Evolutionary conservation across 1,284 basidiomycete genomes (phyloP).

Genomic region (Ceraceosorus bombacis): DNA sequence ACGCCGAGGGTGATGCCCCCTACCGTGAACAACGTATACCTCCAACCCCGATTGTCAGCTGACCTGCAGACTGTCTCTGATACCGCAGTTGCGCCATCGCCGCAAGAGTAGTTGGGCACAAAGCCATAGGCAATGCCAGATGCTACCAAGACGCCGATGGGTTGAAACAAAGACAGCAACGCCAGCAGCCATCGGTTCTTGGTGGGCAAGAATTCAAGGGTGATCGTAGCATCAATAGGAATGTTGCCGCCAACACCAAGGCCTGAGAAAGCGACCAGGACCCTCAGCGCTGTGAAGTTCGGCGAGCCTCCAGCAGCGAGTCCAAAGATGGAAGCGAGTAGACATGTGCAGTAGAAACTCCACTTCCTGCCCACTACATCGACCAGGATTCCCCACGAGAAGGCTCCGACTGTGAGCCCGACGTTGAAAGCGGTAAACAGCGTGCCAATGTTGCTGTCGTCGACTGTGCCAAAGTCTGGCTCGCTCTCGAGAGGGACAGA

Average conservation of each 20-base stretch:
- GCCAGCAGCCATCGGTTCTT: conserved; percentile 29
- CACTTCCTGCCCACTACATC: conserved; percentile 38
- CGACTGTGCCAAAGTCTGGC: conserved; percentile 17
- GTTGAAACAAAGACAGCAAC: conserved; percentile 38
- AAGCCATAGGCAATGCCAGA: conserved; percentile 39
- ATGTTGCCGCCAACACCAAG: conserved; percentile 42
- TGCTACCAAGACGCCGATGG: conserved; percentile 39
- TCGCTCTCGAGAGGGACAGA: conserved; percentile 28
- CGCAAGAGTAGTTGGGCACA: conserved; percentile 34
- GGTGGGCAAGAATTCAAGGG: conserved; percentile 36
- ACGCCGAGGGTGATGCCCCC: conserved; percentile 40
- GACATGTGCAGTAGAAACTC: conserved; percentile 39
- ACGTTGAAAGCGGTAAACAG: conserved; percentile 33
- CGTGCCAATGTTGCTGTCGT: conserved; percentile 23
- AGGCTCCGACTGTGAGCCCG: conserved; percentile 40
- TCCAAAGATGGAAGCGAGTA: conserved; percentile 36
- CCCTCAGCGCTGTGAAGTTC: conserved; percentile 30
- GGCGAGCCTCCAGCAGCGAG: conserved; percentile 27
- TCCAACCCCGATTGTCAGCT: conserved; percentile 41
- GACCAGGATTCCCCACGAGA: conserved; percentile 39
- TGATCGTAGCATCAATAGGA: conserved; percentile 39
- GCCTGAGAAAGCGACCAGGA: conserved; percentile 29
- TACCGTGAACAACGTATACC: conserved; percentile 39
- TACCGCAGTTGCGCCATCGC: not conserved
- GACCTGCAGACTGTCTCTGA: conserved; percentile 21